Evolutionary conservation across 2,329 filamentous ascomycete species (phyloP).

Genomic region (Colletotrichum falcatum): DNA sequence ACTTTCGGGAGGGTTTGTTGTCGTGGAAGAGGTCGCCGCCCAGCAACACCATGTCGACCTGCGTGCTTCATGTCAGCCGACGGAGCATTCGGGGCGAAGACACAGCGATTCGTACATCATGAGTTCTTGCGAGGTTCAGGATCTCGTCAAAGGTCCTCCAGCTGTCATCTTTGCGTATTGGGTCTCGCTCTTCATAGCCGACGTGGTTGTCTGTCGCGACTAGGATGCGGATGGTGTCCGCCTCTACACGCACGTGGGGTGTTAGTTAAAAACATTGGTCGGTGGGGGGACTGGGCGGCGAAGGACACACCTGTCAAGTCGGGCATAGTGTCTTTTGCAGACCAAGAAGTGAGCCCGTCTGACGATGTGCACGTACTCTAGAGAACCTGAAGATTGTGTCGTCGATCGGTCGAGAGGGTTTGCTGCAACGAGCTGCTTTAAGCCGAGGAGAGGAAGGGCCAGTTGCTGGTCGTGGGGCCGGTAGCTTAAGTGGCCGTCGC

Average conservation of each 20-base stretch:
- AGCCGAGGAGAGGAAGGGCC: not conserved
- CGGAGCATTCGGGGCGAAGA: not conserved
- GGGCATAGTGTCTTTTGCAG: constrained; percentile 27
- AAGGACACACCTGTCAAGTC: constrained; percentile 32
- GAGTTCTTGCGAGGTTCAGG: constrained; percentile 85
- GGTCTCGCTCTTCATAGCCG: constrained; percentile 92
- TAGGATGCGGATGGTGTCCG: constrained; percentile 94
- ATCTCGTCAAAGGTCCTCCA: constrained; percentile 97
- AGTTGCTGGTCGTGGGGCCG: not conserved
- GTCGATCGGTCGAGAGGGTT: not conserved
- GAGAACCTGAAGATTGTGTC: not conserved
- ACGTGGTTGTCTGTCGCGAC: constrained; percentile 98
- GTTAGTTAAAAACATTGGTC: not conserved
- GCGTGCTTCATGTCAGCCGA: constrained; percentile 4
- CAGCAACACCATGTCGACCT: constrained; percentile 96
- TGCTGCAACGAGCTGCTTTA: constrained; percentile 8
- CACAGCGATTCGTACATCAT: constrained; percentile 70
- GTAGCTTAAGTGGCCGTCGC: constrained; percentile 21
- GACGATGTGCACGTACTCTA: not conserved
- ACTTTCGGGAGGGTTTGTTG: constrained; percentile 95
- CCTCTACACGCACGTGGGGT: constrained; percentile 51
- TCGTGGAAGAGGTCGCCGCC: constrained; percentile 97
- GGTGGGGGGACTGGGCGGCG: not conserved
- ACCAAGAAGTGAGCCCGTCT: not conserved
- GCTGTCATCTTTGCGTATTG: constrained; percentile 95